A percentile compares a stretch with the other conserved stretches of the same genome.
Evolutionary conservation across 2,329 filamentous ascomycete genomes (phyloP).

Genomic region (Magnaporthales sp.): DNA sequence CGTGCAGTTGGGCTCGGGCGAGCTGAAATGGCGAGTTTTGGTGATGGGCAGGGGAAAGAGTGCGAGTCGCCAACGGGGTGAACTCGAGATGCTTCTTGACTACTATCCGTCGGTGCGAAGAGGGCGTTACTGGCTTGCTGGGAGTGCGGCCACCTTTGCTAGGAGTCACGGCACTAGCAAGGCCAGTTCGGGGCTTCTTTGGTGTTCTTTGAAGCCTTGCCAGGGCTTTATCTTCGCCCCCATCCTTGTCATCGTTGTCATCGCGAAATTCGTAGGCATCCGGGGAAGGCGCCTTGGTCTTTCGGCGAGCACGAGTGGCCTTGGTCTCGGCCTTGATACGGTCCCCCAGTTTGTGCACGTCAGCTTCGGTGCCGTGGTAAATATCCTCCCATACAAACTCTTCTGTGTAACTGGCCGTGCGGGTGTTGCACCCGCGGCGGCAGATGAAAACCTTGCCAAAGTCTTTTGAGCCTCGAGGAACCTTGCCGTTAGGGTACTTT

Average conservation of each 20-base stretch:
- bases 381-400: conserved; percentile 90
- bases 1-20: conserved; percentile 81
- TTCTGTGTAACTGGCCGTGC: conserved; percentile 83
- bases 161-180: conserved; percentile 36
- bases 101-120: conserved; percentile 43
- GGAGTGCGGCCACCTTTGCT: conserved; percentile 43
- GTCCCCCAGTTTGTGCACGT: conserved; percentile 57
- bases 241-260: conserved; percentile 23
- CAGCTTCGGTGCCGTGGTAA: conserved; percentile 56
- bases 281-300: conserved; percentile 12
- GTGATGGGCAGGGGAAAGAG: conserved; percentile 66
- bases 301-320: conserved; percentile 46
- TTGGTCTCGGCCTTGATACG: conserved; percentile 66
- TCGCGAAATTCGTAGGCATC: conserved; percentile 7
- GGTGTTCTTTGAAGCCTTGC: conserved; percentile 23
- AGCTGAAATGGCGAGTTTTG: conserved; percentile 85
- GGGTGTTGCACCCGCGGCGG: conserved; percentile 77
- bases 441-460: conserved; percentile 86
- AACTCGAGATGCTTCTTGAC: conserved; percentile 90
- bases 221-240: conserved; percentile 23
- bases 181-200: conserved; percentile 19
- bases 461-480: conserved; percentile 64
- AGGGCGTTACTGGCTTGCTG: conserved; percentile 31
- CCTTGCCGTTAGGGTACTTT: conserved; percentile 64
- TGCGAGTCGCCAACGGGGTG: conserved; percentile 84